Evolutionary conservation across 345 rosid species (phyloP).

Genomic region (Citrus inodora): DNA sequence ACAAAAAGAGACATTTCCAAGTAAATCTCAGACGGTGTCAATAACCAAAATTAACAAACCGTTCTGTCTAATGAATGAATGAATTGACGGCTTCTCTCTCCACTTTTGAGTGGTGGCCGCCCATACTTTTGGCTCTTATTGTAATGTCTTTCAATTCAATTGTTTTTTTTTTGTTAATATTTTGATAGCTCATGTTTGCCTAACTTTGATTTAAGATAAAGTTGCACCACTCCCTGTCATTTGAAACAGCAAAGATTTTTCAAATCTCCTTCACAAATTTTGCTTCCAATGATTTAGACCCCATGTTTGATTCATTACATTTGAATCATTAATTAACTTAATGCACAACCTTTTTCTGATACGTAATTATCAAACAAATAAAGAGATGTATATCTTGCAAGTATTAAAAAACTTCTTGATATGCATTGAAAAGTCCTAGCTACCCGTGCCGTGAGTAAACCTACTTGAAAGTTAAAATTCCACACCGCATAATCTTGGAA

Average conservation of each 20-base stretch:
- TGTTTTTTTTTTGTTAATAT: background rate
- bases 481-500: background rate
- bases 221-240: background rate
- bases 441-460: background rate
- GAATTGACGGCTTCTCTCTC: background rate
- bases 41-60: background rate
- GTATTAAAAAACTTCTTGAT: background rate
- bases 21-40: slow-evolving; percentile 11
- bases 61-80: background rate
- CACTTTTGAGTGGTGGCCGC: slow-evolving; percentile 1
- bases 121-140: background rate
- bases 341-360: background rate
- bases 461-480: background rate
- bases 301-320: background rate
- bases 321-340: background rate
- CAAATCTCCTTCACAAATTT: background rate
- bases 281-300: background rate
- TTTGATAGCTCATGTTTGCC: background rate
- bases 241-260: background rate
- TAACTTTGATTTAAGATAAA: background rate
- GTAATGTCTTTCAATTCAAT: background rate
- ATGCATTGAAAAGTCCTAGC: no score
- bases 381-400: no score
- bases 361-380: no score
- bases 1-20: slow-evolving; percentile 12